Evolutionary conservation across 768 basidiomycete species (phyloP), one percentile per base, ranked within the genome.

Genomic region (Panaeolus papilionaceus): DNA sequence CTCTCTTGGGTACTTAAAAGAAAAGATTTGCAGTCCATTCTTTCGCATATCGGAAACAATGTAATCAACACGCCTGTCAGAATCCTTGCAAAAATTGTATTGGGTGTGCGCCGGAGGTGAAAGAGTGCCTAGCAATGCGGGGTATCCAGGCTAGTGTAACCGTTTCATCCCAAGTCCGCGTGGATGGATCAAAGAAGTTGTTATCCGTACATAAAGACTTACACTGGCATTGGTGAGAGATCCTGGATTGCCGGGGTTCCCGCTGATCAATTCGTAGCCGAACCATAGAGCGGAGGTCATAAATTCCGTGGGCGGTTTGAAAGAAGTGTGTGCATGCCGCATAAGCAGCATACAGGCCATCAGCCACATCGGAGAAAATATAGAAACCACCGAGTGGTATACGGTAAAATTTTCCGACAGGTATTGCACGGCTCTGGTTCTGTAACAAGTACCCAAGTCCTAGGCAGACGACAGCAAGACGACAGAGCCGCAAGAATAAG

Each of bases 131-230:
- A 58, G 54, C 33, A 33, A 12, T 58, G 54, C 54, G 54, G 54
- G 28, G 28, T 16, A 37, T 12, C 33, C 33, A 28, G 54, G 14
- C 12, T 28, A 58, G 10, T 58, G 54, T 58, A 33, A 58, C 26
- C 37, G 54, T 58, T 58, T 58, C 54, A 58, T 23, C n/a, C 26
- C 26, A 58, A 14, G 54, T 58, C 54, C 54, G 54, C 33, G 54
- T 58, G 54, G 54, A n/a, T 58, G 54, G 26, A 58, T 58, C 54
- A 58, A 58, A 58, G 54, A 33, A 58, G 54, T 14, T 33, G 26
- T 33, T 58, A 58, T n/a, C 10, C 28, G 20, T 18, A 58, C 4
- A 58, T 33, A 58, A 58, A 18, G 20, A 58, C 11, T 28, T 58
- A 12, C 28, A 12, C 26, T 58, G 54, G 54, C 28, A 28, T 28